A percentile compares a stretch with the other conserved stretches of the same genome.
Conservation (phyloP, 108 stramenopile genomes). For the Parietichytrium sp. region DNA sequence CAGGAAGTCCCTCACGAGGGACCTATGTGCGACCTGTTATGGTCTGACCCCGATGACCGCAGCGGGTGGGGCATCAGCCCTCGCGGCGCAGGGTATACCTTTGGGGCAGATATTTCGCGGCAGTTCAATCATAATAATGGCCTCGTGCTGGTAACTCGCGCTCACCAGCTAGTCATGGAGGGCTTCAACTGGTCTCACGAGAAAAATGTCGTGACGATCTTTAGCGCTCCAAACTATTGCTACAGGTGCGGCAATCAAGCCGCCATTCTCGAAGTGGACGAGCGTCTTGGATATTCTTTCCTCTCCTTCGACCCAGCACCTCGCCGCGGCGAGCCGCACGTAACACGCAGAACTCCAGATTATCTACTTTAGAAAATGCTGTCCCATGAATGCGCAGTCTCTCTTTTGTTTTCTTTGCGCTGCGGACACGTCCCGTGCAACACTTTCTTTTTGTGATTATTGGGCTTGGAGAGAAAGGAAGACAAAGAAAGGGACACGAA, state of each 20-base stretch:
- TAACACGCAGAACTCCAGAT: slow-evolving; percentile 74
- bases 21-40: slow-evolving; percentile 97
- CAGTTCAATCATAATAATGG: slow-evolving; percentile 87
- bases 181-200: slow-evolving; percentile 67
- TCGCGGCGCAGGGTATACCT: slow-evolving; percentile 85
- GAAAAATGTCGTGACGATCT: slow-evolving; percentile 86
- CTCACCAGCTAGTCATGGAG: slow-evolving; percentile 97
- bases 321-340: slow-evolving; percentile 72
- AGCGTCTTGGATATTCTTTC: slow-evolving; percentile 66
- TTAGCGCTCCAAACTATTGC: slow-evolving; percentile 94
- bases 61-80: slow-evolving; percentile 83
- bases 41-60: slow-evolving; percentile 97
- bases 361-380: slow-evolving; percentile 66
- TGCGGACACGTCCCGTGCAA: too few species aligned
- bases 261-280: slow-evolving; percentile 85
- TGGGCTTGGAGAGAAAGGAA: background rate
- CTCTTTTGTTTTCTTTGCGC: background rate
- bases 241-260: slow-evolving; percentile 95
- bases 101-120: slow-evolving; percentile 90
- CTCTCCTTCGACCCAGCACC: slow-evolving; percentile 68
- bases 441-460: background rate
- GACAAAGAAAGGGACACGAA: background rate
- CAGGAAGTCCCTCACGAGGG: slow-evolving; percentile 99
- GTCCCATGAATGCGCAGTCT: background rate
- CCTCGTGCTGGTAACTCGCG: slow-evolving; percentile 81